These are phyloP conservation scores for Abelmoschus esculentus DNA, from an alignment of 345 rosid species.

Conservation along the genomic window DNA sequence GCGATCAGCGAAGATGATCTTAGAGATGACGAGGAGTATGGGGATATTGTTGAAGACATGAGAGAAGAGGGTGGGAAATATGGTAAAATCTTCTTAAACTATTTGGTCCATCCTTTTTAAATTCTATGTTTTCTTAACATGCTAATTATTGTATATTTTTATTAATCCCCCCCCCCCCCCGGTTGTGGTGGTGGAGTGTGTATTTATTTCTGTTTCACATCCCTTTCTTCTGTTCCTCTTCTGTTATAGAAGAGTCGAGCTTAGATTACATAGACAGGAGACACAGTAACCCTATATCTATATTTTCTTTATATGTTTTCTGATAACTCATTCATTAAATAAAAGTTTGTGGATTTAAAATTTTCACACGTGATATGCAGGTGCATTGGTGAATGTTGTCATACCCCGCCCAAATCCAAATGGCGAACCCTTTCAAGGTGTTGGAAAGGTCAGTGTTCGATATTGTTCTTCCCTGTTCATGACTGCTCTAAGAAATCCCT, in stretches of 20 bases:
- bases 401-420: slow-evolving; percentile 74
- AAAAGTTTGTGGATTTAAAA: slow-evolving; percentile 28
- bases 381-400: slow-evolving; percentile 62
- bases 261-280: slow-evolving; percentile 63
- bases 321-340: background rate
- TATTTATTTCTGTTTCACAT: slow-evolving; percentile 79
- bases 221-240: slow-evolving; percentile 39
- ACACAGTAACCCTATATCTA: slow-evolving; percentile 37
- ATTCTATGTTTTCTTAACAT: too few relatives aligned
- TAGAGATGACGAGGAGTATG: slow-evolving; percentile 72
- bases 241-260: slow-evolving; percentile 53
- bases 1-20: slow-evolving; percentile 78
- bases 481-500: background rate
- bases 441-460: slow-evolving; percentile 52
- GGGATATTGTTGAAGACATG: slow-evolving; percentile 90
- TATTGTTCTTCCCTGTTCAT: background rate
- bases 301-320: slow-evolving; percentile 19
- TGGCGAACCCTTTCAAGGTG: slow-evolving; percentile 49
- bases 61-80: slow-evolving; percentile 73
- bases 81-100: slow-evolving; percentile 45
- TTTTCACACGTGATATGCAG: slow-evolving; percentile 53
- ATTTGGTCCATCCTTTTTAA: background rate
- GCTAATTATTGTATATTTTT: too few relatives aligned
- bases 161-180: too few relatives aligned
- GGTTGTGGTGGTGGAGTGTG: slow-evolving; percentile 21